Base-by-base conservation (phyloP, 2,329 filamentous ascomycete genomes). In the Microsporum audouinii region DNA sequence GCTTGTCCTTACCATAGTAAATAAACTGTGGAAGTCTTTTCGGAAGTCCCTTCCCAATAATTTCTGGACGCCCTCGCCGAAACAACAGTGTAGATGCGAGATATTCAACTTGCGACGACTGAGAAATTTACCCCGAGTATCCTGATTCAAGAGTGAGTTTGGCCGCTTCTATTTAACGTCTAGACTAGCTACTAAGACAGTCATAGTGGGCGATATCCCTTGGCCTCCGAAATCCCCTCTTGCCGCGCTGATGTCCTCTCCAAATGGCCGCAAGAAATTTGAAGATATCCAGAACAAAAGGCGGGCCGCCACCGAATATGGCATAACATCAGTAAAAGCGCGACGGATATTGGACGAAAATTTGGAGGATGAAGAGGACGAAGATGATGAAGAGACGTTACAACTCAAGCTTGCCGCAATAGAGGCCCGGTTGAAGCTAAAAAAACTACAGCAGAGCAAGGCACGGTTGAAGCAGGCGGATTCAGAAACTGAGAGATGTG, bases 331-430 rank as follows among this genome's bases (percentile, higher is more conserved):
- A 27, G 63, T 57, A 49, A 63, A 60, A 39, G 59, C 64, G 12
- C 60, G 57, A 34, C 57, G 62, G 36, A 53, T 65, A 31, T 27
- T 65, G 47, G 65, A 66, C 14, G 65, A 65, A 4, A 23, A 57
- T 62, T 61, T 63, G 59, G 65, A 65, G 34, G 63, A 70, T 45
- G 69, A 63, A 8, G 72, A 75, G 57, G 76, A 74, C 3, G 80
- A 84, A 7, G 87, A 89, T 3, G 91, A 95, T 67, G 92, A 96
- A 72, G 91, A 97, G 77, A 95, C 85, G 0, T 76, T 97, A 38
- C 84, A 95, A 70, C 77, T 99, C 64, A 86, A 95, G 71, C 78
- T 97, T 3, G 86, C 91, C 65, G 90, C 89, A 60, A 95, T 99
- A 62, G 87, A 97, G 73, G 90, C 91, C 5, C 86, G 88, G 63